Percentiles rank a stretch among this genome's conserved stretches.
phyloP scores from a whole-genome alignment of 2,329 filamentous ascomycete species.

The Phoma sp. region DNA sequence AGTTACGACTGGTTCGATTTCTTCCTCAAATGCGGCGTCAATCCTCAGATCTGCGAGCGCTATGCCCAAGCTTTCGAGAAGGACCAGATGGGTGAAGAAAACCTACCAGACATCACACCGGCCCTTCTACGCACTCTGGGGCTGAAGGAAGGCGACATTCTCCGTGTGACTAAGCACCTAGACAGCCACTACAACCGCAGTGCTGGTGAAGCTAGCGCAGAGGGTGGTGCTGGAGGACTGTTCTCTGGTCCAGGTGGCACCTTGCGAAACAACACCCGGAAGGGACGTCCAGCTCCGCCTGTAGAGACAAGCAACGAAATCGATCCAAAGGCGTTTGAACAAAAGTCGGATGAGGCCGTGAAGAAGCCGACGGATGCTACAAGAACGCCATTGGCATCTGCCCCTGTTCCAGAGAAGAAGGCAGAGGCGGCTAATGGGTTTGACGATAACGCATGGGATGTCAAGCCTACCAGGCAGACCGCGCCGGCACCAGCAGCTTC shows the following conservation, averaged over 20 bases:
- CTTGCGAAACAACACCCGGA: slow-evolving; percentile 91
- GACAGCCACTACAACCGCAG: slow-evolving; percentile 75
- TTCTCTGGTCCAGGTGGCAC: slow-evolving; percentile 94
- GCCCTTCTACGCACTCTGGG: slow-evolving; percentile 84
- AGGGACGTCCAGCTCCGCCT: slow-evolving; percentile 86
- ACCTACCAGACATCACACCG: slow-evolving; percentile 87
- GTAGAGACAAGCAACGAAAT: slow-evolving; percentile 85
- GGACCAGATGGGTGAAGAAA: slow-evolving; percentile 95
- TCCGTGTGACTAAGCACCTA: slow-evolving; percentile 89
- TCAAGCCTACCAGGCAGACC: slow-evolving; percentile 77
- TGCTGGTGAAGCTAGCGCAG: slow-evolving; percentile 64
- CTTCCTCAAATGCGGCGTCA: slow-evolving; percentile 90
- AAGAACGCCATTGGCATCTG: slow-evolving; percentile 57
- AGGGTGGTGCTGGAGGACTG: slow-evolving; percentile 72
- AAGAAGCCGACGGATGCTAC: slow-evolving; percentile 56
- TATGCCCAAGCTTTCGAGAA: slow-evolving; percentile 88
- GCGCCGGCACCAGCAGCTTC: slow-evolving; percentile 48
- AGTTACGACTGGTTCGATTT: slow-evolving; percentile 99
- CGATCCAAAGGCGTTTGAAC: slow-evolving; percentile 83
- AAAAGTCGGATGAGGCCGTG: slow-evolving; percentile 56
- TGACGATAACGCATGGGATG: slow-evolving; percentile 96
- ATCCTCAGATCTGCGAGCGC: slow-evolving; percentile 89
- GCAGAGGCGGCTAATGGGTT: slow-evolving; percentile 66
- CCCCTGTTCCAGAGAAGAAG: slow-evolving; percentile 57
- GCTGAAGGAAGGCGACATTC: slow-evolving; percentile 94